phyloP scores from a whole-genome alignment of 345 rosid species.

The Populus alba region DNA sequence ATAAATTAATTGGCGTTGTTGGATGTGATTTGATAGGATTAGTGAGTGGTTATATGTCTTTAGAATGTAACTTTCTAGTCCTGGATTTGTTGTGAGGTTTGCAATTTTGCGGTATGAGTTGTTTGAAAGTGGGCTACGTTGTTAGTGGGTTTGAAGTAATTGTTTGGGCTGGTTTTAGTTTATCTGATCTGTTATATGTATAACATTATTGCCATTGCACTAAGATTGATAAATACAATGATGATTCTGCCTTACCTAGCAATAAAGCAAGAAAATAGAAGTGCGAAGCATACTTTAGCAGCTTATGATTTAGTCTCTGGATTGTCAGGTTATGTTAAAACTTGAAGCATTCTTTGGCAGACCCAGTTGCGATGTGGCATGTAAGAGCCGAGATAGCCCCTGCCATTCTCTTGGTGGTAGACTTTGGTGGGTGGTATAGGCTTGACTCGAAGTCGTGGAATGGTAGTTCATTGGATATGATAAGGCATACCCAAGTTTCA shows the following conservation, averaged over 20 bases:
- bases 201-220: neutral
- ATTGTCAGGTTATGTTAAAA: conserved; percentile 74
- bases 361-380: conserved; percentile 99
- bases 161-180: neutral
- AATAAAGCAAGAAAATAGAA: neutral
- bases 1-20: neutral
- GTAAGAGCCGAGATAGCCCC: conserved; percentile 75
- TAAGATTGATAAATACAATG: neutral
- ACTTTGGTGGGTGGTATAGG: conserved; percentile 95
- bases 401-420: conserved; percentile 85
- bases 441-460: conserved; percentile 64
- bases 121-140: neutral
- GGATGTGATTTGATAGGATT: neutral
- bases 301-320: conserved; percentile 53
- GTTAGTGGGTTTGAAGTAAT: neutral
- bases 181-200: neutral
- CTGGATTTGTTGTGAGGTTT: neutral
- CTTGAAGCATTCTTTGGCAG: conserved; percentile 93
- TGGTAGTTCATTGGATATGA: conserved; percentile 51
- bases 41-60: neutral
- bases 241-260: neutral
- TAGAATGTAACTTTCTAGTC: neutral
- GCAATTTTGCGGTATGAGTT: neutral
- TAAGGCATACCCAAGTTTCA: conserved; percentile 85
- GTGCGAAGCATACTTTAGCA: conserved; percentile 29